Evolutionary conservation across 2,329 filamentous ascomycete genomes (phyloP), one percentile per base, ranked within the genome.

Genomic region (Fusarium vanettenii): DNA sequence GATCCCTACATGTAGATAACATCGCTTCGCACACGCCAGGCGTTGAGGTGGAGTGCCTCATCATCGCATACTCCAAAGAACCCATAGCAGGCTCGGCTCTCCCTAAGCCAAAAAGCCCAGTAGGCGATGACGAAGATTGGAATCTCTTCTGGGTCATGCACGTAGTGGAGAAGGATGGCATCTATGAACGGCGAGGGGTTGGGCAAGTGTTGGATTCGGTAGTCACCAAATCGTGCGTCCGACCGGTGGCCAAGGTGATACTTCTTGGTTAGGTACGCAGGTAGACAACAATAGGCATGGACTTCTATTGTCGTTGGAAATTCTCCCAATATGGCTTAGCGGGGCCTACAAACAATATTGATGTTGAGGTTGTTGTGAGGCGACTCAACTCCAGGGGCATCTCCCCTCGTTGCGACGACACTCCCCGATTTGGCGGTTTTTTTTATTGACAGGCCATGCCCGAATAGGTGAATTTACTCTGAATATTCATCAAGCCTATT

Each of bases 61-160:
- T 69, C 35, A 57, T 66, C 62, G 52, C 67, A 10, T 50, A 55
- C 20, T 66, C 62, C 22, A 22, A 55, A 29, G 55, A 48, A n/a
- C 67, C 62, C 10, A 66, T 69, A 14, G 37, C 13, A 6, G 43
- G 37, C 7, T 69, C 67, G 3, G 62, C 39, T 18, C 45, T 66
- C 8, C 48, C 48, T 4, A 10, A 18, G 10, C 1, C 9, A 8
- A 1, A 50, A 13, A 11, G 8, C 3, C 11, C 37, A 37, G 11
- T 20, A 9, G 7, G 18, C 2, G 29, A 45, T 7, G 18, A 25
- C 6, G 35, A 56, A 0, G 18, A 41, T 11, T 66, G 57, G 56
- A 41, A 43, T 33, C 14, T 62, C 7, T 69, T 69, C 14, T 69
- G 62, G 63, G 10, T 69, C 16, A 39, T 69, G 29, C n/a, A 62